Conservation (phyloP, 169 alveolate species). For the Miamiensis avidus region DNA sequence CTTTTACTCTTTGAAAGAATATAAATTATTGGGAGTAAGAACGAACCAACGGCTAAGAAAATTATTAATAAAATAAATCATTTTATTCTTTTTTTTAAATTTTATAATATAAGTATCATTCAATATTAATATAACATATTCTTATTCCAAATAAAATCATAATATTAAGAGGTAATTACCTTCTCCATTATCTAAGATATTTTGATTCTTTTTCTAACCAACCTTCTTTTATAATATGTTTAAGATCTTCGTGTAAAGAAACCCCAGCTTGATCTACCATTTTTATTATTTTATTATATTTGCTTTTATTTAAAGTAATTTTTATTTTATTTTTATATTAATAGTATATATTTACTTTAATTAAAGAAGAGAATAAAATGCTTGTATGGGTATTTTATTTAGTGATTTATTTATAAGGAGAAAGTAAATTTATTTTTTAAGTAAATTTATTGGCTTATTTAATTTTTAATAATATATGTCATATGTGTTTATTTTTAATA, state of each 20-base stretch:
- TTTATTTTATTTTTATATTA: too few species aligned
- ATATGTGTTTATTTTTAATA: too few species aligned
- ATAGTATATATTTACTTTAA: too few species aligned
- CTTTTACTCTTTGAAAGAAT: conserved; percentile 63
- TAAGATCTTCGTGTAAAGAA: conserved; percentile 30
- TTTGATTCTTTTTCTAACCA: conserved; percentile 70
- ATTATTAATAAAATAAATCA: neutral
- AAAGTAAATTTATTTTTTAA: too few species aligned
- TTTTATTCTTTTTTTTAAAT: neutral
- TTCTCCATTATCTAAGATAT: conserved; percentile 70
- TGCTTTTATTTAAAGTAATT: neutral
- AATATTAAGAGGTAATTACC: conserved; percentile 33
- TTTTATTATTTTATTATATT: neutral
- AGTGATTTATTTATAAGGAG: too few species aligned
- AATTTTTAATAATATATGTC: too few species aligned
- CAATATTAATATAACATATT: neutral
- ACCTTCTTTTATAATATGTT: conserved; percentile 73
- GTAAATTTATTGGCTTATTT: too few species aligned
- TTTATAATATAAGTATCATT: neutral
- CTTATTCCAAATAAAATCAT: neutral
- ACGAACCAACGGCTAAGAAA: conserved; percentile 71
- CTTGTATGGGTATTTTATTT: too few species aligned
- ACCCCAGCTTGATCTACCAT: conserved; percentile 18
- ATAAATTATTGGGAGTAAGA: conserved; percentile 56
- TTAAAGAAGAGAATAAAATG: neutral